phyloP scores from a whole-genome alignment of 352 stramenopile species.

The Globisporangium perplexum region DNA sequence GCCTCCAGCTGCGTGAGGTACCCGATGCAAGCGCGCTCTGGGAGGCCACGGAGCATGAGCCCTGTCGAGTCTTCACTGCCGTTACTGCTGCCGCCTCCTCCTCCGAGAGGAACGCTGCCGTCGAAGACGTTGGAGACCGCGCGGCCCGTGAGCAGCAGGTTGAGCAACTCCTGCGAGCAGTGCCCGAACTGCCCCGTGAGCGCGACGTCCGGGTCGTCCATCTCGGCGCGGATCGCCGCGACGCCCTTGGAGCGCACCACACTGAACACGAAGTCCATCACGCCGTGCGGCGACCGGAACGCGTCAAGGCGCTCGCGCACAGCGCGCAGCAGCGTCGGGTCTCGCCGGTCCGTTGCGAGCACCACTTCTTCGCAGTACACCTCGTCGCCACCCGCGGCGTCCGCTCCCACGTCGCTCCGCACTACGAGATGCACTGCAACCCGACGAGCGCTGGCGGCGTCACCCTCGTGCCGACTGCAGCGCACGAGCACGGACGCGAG shows the following conservation, averaged over 20 bases:
- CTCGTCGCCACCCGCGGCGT: not conserved
- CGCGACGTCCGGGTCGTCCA: conserved; percentile 56
- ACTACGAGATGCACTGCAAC: conserved; percentile 19
- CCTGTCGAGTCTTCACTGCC: conserved; percentile 15
- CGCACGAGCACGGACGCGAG: conserved; percentile 29
- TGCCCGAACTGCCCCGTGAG: conserved; percentile 76
- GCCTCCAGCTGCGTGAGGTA: conserved; percentile 90
- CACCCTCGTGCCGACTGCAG: conserved; percentile 11
- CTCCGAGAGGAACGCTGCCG: conserved; percentile 66
- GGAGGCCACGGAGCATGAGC: conserved; percentile 62
- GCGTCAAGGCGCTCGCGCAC: conserved; percentile 13
- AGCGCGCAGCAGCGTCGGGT: conserved; percentile 8
- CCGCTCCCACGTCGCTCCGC: conserved; percentile 1
- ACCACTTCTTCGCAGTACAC: conserved; percentile 14
- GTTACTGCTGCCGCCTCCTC: too few relatives aligned
- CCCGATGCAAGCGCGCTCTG: conserved; percentile 45
- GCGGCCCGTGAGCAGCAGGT: conserved; percentile 72
- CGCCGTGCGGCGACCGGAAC: conserved; percentile 34
- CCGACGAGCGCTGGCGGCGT: not conserved
- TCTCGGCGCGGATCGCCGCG: conserved; percentile 44
- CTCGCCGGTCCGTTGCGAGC: conserved; percentile 1
- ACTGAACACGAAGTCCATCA: conserved; percentile 73
- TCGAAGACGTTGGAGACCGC: conserved; percentile 86
- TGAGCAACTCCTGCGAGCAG: conserved; percentile 83
- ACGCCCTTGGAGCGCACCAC: conserved; percentile 55